phyloP scores from a whole-genome alignment of 2,329 filamentous ascomycete genomes.

The Fusarium luffae region DNA sequence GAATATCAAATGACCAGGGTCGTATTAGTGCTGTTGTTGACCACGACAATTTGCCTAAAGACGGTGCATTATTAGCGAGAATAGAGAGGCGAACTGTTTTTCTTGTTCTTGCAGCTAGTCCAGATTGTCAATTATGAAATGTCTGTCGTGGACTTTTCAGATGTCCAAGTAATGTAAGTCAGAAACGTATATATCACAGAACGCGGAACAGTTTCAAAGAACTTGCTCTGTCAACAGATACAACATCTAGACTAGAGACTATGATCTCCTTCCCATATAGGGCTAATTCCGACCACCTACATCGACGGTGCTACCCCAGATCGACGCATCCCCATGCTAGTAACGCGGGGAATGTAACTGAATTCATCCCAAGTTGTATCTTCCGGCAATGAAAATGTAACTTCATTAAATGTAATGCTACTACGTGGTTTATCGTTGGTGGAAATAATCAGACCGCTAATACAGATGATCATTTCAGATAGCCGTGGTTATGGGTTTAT shows the following conservation, averaged over 20 bases:
- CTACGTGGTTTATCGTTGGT: conserved; percentile 25
- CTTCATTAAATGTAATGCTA: background rate
- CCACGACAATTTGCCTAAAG: conserved; percentile 25
- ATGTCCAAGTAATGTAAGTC: too few species aligned
- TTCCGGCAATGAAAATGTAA: background rate
- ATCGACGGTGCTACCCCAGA: conserved; percentile 20
- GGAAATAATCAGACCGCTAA: conserved; percentile 9
- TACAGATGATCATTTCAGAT: background rate
- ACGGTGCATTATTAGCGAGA: background rate
- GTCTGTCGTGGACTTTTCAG: background rate
- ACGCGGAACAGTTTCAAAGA: background rate
- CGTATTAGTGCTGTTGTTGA: background rate
- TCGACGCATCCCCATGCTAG: conserved; percentile 5
- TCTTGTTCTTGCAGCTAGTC: background rate
- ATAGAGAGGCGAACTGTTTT: background rate
- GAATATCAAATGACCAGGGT: background rate
- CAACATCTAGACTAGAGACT: background rate
- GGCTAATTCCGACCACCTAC: conserved; percentile 6
- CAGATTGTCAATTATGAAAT: fast-evolving
- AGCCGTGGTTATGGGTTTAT: background rate
- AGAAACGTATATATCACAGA: too few species aligned
- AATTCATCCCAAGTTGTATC: background rate
- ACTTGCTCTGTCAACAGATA: background rate
- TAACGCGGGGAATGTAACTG: conserved; percentile 10
- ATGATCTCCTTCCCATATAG: conserved; percentile 6